Evolutionary conservation across 352 stramenopile genomes (phyloP), one percentile per base, ranked within the genome.

Genomic region (Phytophthora pseudosyringae): DNA sequence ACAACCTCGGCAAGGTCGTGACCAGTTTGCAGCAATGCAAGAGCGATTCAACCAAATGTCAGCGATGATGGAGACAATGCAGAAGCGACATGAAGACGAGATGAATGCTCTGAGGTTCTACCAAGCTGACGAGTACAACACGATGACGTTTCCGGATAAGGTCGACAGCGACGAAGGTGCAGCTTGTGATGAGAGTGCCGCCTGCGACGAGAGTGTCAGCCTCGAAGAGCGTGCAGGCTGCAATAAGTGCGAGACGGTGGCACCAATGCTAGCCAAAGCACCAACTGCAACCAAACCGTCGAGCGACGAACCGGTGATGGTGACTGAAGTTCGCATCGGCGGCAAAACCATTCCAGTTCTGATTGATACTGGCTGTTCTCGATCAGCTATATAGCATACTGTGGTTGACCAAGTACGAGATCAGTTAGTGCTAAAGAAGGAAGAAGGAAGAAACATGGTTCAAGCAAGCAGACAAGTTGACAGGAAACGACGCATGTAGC

Each of bases 31-130:
- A 31, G 36, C 50, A 16, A 39, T 47, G 25, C 50, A 58, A 29
- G 35, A 47, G 5, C 21, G 39, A 32, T 48, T 58, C 36, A 47
- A 26, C 35, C 35, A 58, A 36, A 39, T 58, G 50, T 39, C 50
- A n/a, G 50, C n/a, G 8, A 58, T 47, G 50, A 58, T 58, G 35
- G 50, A 58, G 25, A 46, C 35, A 5, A 58, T 58, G 36, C n/a
- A 58, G 13, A 48, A 58, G 15, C 36, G 26, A 7, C 35, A 47
- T 25, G 50, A 36, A 8, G 50, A 58, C 4, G 21, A 58, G 36
- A 5, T 58, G 36, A 58, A 48, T 18, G 50, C 50, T 3, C 25
- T 58, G 7, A 13, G 36, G 5, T 58, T 58, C 35, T 47, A 47
- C 5, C 48, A 56, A 26, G 4, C 10, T 3, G 35, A 58, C 8